phyloP scores from a whole-genome alignment of 441 rosid species.

The Sinapis alba region DNA sequence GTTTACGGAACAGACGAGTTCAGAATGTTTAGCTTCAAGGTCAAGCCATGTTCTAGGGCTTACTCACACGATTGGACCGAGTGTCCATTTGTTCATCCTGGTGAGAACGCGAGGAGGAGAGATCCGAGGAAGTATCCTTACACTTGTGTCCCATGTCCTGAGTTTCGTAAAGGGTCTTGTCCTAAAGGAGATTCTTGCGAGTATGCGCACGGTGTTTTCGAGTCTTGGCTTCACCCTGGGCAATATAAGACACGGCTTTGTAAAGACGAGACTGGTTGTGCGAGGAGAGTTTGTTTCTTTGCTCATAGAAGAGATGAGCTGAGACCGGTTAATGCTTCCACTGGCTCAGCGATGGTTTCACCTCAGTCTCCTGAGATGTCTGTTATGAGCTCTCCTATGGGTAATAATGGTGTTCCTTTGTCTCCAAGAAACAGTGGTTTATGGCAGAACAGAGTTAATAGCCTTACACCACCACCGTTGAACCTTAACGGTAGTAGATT shows the following conservation, averaged over 20 bases:
- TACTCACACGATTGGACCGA: conserved; percentile 99
- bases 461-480: conserved; percentile 66
- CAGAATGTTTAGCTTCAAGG: conserved; percentile 88
- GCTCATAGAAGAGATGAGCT: conserved; percentile 86
- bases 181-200: conserved; percentile 84
- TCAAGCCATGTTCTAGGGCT: conserved; percentile 96
- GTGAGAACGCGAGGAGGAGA: conserved; percentile 96
- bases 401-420: conserved; percentile 46
- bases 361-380: conserved; percentile 66
- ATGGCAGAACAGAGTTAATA: conserved; percentile 72
- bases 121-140: conserved; percentile 93
- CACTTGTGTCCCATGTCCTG: conserved; percentile 97
- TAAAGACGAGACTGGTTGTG: conserved; percentile 89
- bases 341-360: conserved; percentile 93
- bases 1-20: conserved; percentile 87
- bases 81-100: conserved; percentile 97
- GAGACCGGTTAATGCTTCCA: conserved; percentile 84
- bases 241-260: conserved; percentile 95
- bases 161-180: conserved; percentile 91
- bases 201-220: conserved; percentile 94
- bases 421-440: conserved; percentile 67
- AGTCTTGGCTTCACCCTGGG: conserved; percentile 96
- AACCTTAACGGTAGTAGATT: conserved; percentile 85
- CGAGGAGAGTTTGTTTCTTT: conserved; percentile 91
- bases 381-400: conserved; percentile 69